Evolutionary conservation across 2,329 filamentous ascomycete species (phyloP).

Genomic region (Colletotrichum sp.): DNA sequence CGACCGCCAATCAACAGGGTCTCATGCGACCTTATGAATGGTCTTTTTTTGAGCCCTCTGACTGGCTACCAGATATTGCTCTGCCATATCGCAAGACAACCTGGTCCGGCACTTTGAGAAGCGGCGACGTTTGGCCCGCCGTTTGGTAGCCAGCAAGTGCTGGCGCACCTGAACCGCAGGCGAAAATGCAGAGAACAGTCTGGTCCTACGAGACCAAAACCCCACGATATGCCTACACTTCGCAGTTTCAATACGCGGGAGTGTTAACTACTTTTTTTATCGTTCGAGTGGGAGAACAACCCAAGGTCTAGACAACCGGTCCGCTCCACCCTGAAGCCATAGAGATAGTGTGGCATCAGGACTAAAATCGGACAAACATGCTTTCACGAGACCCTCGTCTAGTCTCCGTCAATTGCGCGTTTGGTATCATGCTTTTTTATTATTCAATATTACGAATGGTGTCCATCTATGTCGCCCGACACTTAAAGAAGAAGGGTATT

Average conservation of each 20-base stretch:
- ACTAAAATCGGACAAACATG: conserved; percentile 69
- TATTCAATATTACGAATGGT: neutral
- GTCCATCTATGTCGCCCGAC: neutral
- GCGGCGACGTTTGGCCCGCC: neutral
- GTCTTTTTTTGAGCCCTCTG: neutral
- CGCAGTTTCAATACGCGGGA: conserved; percentile 61
- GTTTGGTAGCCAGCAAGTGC: neutral
- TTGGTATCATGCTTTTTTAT: neutral
- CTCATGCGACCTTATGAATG: neutral
- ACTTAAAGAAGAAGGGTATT: neutral
- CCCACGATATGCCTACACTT: conserved; percentile 69
- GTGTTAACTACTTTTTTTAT: conserved; percentile 60
- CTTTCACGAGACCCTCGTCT: neutral
- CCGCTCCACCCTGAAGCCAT: conserved; percentile 70
- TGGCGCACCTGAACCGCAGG: neutral
- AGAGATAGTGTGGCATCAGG: conserved; percentile 61
- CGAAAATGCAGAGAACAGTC: neutral
- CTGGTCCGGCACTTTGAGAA: neutral
- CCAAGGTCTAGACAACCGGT: conserved; percentile 71
- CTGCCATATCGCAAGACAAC: conserved; percentile 11
- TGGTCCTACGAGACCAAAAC: conserved; percentile 22
- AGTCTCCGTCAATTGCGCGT: neutral
- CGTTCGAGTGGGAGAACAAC: conserved; percentile 68
- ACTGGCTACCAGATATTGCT: conserved; percentile 11
- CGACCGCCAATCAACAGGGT: neutral